Conservation (phyloP, 345 rosid genomes). For the Moricandia arvensis region DNA sequence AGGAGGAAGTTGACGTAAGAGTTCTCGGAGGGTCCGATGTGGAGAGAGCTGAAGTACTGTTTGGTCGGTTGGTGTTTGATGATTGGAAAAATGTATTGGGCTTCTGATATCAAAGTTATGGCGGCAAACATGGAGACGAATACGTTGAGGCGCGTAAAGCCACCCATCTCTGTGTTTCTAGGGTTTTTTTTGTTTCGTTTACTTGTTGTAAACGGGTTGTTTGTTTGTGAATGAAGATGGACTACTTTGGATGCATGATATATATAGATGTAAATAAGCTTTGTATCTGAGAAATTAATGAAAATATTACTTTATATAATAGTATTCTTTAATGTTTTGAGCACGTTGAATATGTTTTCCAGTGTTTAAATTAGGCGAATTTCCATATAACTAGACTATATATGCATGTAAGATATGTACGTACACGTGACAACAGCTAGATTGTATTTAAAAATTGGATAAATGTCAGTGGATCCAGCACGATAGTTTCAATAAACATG, state of each 20-base stretch:
- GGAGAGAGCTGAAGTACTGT: constrained; percentile 41
- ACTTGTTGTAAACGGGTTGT: background rate
- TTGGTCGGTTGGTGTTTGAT: constrained; percentile 38
- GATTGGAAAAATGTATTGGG: constrained; percentile 38
- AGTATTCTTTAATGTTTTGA: too few relatives aligned
- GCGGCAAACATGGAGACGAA: background rate
- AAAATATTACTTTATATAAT: too few relatives aligned
- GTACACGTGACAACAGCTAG: too few relatives aligned
- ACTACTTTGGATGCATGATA: background rate
- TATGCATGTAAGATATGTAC: too few relatives aligned
- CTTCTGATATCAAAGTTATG: background rate
- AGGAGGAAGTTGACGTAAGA: constrained; percentile 29
- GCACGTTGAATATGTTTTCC: too few relatives aligned
- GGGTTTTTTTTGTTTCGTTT: background rate
- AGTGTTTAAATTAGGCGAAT: too few relatives aligned
- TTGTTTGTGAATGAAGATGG: constrained; percentile 1
- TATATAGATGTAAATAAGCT: too few relatives aligned
- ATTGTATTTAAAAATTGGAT: too few relatives aligned
- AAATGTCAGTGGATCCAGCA: too few relatives aligned
- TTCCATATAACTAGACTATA: too few relatives aligned
- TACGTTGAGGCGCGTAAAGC: background rate
- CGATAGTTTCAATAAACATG: too few relatives aligned
- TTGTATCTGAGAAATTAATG: too few relatives aligned
- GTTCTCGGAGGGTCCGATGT: constrained; percentile 29
- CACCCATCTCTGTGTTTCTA: background rate